Evolutionary conservation across 1,284 basidiomycete species (phyloP).

Genomic region (Porodaedalea pini): DNA sequence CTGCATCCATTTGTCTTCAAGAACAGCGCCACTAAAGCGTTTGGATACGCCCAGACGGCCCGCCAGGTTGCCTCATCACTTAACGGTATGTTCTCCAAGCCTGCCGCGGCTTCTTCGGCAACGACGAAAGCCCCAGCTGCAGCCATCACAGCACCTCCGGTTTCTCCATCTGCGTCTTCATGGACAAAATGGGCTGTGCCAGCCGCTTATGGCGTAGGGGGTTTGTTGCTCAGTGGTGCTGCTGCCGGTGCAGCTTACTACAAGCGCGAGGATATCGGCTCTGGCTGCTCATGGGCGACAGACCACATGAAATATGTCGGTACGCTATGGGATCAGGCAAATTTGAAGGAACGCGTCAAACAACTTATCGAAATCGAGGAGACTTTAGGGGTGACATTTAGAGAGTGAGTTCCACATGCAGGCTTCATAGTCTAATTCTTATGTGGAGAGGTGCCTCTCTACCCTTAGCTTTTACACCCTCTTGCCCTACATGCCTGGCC

Average conservation of each 20-base stretch:
- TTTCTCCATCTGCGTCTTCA: conserved; percentile 24
- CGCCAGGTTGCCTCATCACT: conserved; percentile 49
- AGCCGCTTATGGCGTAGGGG: conserved; percentile 61
- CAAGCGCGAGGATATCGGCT: conserved; percentile 66
- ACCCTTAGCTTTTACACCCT: conserved; percentile 68
- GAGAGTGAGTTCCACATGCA: conserved; percentile 53
- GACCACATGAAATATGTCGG: conserved; percentile 92
- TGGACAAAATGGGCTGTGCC: conserved; percentile 62
- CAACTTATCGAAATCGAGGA: conserved; percentile 57
- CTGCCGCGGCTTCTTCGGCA: conserved; percentile 40
- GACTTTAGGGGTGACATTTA: conserved; percentile 64
- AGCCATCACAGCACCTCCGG: conserved; percentile 29
- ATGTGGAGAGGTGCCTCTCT: too few relatives aligned
- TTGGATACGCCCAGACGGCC: conserved; percentile 69
- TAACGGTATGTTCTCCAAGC: conserved; percentile 50
- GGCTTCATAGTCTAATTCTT: too few relatives aligned
- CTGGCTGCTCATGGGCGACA: conserved; percentile 72
- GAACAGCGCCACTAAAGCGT: conserved; percentile 75
- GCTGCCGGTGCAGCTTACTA: conserved; percentile 84
- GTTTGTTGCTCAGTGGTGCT: conserved; percentile 75
- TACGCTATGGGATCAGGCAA: conserved; percentile 80
- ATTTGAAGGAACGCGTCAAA: conserved; percentile 60
- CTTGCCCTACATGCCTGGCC: conserved; percentile 59
- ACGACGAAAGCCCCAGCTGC: conserved; percentile 31
- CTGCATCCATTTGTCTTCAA: conserved; percentile 87